phyloP scores from a whole-genome alignment of 768 basidiomycete genomes.

The Fistulinella prunicolor region DNA sequence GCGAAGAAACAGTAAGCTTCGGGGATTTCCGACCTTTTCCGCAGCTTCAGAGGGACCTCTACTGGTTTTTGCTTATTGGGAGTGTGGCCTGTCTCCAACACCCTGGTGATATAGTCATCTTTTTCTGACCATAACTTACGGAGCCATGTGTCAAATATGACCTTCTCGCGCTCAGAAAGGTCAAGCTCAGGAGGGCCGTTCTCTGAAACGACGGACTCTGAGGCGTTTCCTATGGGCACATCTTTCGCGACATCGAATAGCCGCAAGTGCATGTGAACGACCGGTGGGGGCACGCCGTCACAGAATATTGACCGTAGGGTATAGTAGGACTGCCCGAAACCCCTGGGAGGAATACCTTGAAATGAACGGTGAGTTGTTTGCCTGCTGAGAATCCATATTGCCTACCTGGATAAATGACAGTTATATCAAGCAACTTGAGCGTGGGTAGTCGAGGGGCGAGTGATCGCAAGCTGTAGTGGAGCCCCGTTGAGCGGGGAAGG shows the following conservation, averaged over 20 bases:
- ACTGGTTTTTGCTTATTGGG: slow-evolving; percentile 31
- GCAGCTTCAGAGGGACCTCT: slow-evolving; percentile 60
- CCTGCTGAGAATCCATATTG: background rate
- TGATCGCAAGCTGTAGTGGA: slow-evolving; percentile 80
- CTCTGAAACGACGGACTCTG: slow-evolving; percentile 31
- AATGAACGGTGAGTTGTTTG: background rate
- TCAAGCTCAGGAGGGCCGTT: slow-evolving; percentile 42
- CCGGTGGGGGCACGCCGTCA: slow-evolving; percentile 75
- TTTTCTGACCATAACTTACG: slow-evolving; percentile 80
- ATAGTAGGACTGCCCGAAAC: slow-evolving; percentile 87
- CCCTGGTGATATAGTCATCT: slow-evolving; percentile 72
- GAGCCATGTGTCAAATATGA: slow-evolving; percentile 80
- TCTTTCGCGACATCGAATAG: slow-evolving; percentile 64
- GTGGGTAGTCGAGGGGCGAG: slow-evolving; percentile 73
- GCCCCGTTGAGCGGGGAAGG: slow-evolving; percentile 89
- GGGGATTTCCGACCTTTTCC: slow-evolving; percentile 50
- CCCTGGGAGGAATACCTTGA: slow-evolving; percentile 70
- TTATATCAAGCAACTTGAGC: slow-evolving; percentile 85
- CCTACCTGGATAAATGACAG: slow-evolving; percentile 85
- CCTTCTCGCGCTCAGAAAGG: slow-evolving; percentile 56
- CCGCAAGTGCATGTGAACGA: slow-evolving; percentile 84
- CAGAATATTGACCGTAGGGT: slow-evolving; percentile 88
- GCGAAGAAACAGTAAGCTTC: slow-evolving; percentile 72
- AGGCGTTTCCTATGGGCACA: slow-evolving; percentile 67
- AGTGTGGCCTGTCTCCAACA: slow-evolving; percentile 53